Evolutionary conservation across 1,284 basidiomycete species (phyloP).

Genomic region (Stygiomarasmius scandens): DNA sequence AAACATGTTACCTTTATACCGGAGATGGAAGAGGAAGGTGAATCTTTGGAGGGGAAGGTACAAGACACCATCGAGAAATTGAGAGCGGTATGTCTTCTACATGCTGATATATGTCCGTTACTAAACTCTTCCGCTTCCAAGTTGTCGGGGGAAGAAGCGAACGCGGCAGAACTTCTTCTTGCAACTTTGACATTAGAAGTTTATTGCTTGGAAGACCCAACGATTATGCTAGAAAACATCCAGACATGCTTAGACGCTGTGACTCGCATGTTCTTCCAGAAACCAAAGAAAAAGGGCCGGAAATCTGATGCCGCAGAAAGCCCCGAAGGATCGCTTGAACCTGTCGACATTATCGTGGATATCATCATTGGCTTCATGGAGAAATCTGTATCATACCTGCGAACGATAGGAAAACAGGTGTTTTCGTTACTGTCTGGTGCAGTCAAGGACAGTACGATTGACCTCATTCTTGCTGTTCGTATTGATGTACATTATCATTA

Average conservation of each 20-base stretch:
- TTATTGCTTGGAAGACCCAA: slow-evolving; percentile 60
- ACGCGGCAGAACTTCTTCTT: slow-evolving; percentile 74
- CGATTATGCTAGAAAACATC: slow-evolving; percentile 50
- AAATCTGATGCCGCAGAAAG: slow-evolving; percentile 34
- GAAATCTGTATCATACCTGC: slow-evolving; percentile 81
- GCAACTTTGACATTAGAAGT: slow-evolving; percentile 70
- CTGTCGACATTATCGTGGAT: slow-evolving; percentile 88
- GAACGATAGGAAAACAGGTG: slow-evolving; percentile 79
- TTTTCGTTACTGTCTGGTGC: slow-evolving; percentile 77
- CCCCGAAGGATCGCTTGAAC: slow-evolving; percentile 42
- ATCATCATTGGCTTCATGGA: slow-evolving; percentile 89
- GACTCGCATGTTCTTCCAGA: slow-evolving; percentile 31
- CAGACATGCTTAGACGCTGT: slow-evolving; percentile 62
- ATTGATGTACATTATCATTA: slow-evolving; percentile 34
- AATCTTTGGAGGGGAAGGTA: slow-evolving; percentile 49
- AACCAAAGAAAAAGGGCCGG: slow-evolving; percentile 46
- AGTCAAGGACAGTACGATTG: slow-evolving; percentile 76
- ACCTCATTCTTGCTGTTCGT: slow-evolving; percentile 83
- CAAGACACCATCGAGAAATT: slow-evolving; percentile 50
- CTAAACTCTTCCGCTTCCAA: slow-evolving; percentile 24
- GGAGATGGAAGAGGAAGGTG: slow-evolving; percentile 63
- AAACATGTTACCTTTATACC: slow-evolving; percentile 68
- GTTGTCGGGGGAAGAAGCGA: slow-evolving; percentile 56
- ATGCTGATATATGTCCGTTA: neutral
- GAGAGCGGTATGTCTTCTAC: slow-evolving; percentile 41